Evolutionary conservation across 352 stramenopile genomes (phyloP).

Genomic region (Globisporangium barbulae): DNA sequence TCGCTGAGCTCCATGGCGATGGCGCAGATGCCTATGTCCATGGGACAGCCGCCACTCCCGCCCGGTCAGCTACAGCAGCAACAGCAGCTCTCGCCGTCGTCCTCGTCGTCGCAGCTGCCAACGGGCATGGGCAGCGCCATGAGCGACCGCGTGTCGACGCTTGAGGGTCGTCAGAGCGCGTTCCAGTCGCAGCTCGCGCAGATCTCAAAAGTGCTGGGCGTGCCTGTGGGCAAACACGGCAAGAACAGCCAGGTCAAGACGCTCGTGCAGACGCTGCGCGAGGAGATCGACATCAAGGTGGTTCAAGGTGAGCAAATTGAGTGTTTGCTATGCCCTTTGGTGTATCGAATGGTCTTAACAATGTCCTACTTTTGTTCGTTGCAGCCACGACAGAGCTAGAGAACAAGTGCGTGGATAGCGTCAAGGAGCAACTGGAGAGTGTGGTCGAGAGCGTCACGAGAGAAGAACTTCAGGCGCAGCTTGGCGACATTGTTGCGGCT

Average conservation of each 20-base stretch:
- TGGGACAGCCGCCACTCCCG: slow-evolving; percentile 21
- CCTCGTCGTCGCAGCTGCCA: slow-evolving; percentile 10
- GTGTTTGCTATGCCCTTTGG: not conserved
- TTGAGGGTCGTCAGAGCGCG: slow-evolving; percentile 71
- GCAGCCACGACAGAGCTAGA: slow-evolving; percentile 32
- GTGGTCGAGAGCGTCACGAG: slow-evolving; percentile 16
- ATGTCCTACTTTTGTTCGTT: not conserved
- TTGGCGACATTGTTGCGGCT: slow-evolving; percentile 6
- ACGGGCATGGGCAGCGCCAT: slow-evolving; percentile 31
- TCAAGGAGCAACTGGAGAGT: slow-evolving; percentile 22
- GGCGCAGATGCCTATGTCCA: not conserved
- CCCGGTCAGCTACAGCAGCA: slow-evolving; percentile 11
- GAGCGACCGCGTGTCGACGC: slow-evolving; percentile 69
- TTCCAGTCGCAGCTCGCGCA: slow-evolving; percentile 82
- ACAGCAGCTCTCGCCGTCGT: slow-evolving; percentile 14
- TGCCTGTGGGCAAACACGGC: slow-evolving; percentile 58
- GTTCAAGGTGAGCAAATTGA: slow-evolving; percentile 24
- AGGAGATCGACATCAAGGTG: slow-evolving; percentile 69
- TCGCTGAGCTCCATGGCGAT: slow-evolving; percentile 5
- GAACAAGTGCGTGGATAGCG: slow-evolving; percentile 21
- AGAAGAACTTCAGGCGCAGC: slow-evolving; percentile 16
- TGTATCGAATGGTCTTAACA: not conserved
- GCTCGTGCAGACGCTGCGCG: slow-evolving; percentile 65
- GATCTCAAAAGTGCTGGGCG: slow-evolving; percentile 67
- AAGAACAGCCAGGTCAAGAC: slow-evolving; percentile 73